Conservation (phyloP, 495 filamentous ascomycete species). For the Penicillium maclennaniae region DNA sequence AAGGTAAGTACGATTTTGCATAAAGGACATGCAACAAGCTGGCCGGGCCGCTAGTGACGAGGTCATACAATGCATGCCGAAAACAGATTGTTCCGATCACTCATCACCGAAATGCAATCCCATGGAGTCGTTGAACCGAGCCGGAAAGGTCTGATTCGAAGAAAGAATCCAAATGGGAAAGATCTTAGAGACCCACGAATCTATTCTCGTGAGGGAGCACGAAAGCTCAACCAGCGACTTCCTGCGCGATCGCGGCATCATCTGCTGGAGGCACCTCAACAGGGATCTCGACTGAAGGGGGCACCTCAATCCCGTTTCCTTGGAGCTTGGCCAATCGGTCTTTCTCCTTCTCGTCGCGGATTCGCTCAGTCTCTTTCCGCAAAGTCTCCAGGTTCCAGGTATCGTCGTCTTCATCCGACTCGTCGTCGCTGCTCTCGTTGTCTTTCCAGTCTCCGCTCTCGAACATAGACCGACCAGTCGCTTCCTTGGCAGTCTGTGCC, state of each 20-base stretch:
- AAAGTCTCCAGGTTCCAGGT: conserved; percentile 76
- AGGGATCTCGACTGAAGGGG: too few species aligned
- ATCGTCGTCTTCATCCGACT: conserved; percentile 49
- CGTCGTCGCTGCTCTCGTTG: conserved; percentile 61
- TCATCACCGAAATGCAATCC: conserved; percentile 25
- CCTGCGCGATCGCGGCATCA: conserved; percentile 23
- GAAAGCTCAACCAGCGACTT: conserved; percentile 31
- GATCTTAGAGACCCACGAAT: conserved; percentile 33
- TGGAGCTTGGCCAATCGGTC: conserved; percentile 37
- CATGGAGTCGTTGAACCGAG: conserved; percentile 20
- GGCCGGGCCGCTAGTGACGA: conserved; percentile 13
- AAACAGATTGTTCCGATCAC: conserved; percentile 20
- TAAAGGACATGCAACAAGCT: conserved; percentile 6
- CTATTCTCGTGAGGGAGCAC: conserved; percentile 19
- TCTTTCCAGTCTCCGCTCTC: conserved; percentile 90
- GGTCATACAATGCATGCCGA: conserved; percentile 14
- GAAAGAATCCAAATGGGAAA: conserved; percentile 16
- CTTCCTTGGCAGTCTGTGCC: conserved; percentile 85
- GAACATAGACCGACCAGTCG: conserved; percentile 90
- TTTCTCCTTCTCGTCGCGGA: conserved; percentile 45
- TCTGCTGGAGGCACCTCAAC: conserved; percentile 19
- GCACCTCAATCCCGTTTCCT: conserved; percentile 21
- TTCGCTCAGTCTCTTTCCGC: conserved; percentile 64
- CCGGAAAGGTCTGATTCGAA: conserved; percentile 23
- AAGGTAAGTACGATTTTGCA: background rate